Conservation (phyloP, 139 green algal genomes). For the Closterium sp. region DNA sequence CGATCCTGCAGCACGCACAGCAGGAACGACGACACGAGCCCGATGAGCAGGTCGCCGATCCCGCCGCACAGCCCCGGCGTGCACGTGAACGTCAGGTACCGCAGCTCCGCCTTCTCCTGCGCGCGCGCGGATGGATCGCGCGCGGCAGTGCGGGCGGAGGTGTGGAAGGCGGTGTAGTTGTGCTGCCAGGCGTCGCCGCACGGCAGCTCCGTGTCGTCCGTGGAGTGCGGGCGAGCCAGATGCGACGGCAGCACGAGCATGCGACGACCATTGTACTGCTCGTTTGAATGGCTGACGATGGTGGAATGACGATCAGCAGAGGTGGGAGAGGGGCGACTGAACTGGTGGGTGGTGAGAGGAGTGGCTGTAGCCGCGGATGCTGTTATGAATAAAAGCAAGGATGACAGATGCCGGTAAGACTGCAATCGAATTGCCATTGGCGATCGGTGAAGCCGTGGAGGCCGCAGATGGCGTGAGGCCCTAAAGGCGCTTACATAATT, state of each 20-base stretch:
- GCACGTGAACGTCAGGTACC: slow-evolving; percentile 10
- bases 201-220: neutral
- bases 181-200: neutral
- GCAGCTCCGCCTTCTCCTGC: neutral
- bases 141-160: neutral
- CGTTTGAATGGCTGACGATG: neutral
- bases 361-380: neutral
- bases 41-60: slow-evolving; percentile 5
- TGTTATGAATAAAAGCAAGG: neutral
- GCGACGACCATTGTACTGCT: neutral
- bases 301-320: neutral
- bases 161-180: slow-evolving; percentile 2
- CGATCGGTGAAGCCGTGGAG: neutral
- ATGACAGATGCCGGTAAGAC: neutral
- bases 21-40: slow-evolving; percentile 4
- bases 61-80: neutral
- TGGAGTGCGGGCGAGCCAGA: neutral
- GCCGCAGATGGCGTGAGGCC: neutral
- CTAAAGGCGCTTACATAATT: too few relatives aligned
- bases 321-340: neutral
- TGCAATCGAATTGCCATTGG: neutral
- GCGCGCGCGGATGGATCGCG: neutral
- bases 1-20: neutral
- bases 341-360: neutral
- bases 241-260: neutral